phyloP scores from a whole-genome alignment of 106 monocot species.

The Dendrobium chrysotoxum region DNA sequence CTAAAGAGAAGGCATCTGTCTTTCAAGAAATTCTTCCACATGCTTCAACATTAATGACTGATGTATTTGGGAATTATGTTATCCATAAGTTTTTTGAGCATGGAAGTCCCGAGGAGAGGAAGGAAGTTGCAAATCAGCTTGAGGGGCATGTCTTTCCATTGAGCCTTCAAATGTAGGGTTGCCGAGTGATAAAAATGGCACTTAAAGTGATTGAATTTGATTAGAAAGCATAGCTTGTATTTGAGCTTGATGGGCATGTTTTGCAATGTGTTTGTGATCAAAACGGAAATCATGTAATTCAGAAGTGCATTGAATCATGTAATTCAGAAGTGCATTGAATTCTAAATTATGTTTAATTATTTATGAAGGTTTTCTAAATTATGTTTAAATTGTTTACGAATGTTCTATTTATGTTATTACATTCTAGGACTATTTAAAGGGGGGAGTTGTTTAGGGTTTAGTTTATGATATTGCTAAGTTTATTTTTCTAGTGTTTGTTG shows the following conservation, averaged over 20 bases:
- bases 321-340: slow-evolving; percentile 97
- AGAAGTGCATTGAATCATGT: slow-evolving; percentile 99
- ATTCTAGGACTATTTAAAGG: too few species aligned
- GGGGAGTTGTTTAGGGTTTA: too few species aligned
- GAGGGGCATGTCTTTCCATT: slow-evolving; percentile 58
- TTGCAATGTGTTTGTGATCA: slow-evolving; percentile 93
- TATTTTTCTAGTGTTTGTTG: too few species aligned
- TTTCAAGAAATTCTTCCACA: slow-evolving; percentile 89
- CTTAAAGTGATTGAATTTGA: slow-evolving; percentile 73
- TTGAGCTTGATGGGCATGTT: slow-evolving; percentile 86
- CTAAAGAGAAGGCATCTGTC: slow-evolving; percentile 77
- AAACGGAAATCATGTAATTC: slow-evolving; percentile 98
- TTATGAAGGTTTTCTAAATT: too few species aligned
- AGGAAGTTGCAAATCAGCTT: slow-evolving; percentile 76
- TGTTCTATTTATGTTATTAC: too few species aligned
- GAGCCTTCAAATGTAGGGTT: slow-evolving; percentile 98
- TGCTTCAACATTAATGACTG: slow-evolving; percentile 84
- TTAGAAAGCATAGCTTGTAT: slow-evolving; percentile 74
- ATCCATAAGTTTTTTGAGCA: slow-evolving; percentile 99
- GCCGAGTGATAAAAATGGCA: slow-evolving; percentile 97
- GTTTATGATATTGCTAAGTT: too few species aligned
- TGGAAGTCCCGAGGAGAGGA: slow-evolving; percentile 75
- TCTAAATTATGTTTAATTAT: too few species aligned
- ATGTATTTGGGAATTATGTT: slow-evolving; percentile 97
- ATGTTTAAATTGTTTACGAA: too few species aligned